Evolutionary conservation across 495 filamentous ascomycete species (phyloP).

Genomic region (Apiosordaria backusii): DNA sequence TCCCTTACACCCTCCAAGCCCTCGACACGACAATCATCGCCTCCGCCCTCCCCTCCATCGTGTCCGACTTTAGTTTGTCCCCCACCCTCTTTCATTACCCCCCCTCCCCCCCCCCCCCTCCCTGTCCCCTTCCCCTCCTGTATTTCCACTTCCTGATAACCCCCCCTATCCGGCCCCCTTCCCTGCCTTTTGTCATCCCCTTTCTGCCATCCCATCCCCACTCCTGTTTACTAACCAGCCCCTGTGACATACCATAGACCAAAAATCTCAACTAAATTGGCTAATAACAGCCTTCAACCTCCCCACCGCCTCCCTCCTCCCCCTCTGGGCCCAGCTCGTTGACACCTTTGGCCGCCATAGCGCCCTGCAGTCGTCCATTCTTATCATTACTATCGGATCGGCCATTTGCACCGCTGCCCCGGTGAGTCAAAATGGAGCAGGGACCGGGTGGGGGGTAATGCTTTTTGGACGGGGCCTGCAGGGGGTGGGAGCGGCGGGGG

Average conservation of each 20-base stretch:
- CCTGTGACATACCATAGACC: too few species aligned
- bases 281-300: constrained; percentile 61
- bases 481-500: constrained; percentile 52
- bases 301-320: constrained; percentile 58
- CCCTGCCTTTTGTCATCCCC: too few species aligned
- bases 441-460: constrained; percentile 48
- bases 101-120: too few species aligned
- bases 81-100: constrained; percentile 1
- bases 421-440: too few species aligned
- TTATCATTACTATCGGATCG: constrained; percentile 24
- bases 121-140: too few species aligned
- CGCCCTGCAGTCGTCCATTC: constrained; percentile 19
- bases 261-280: constrained; percentile 58
- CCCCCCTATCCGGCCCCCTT: too few species aligned
- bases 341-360: constrained; percentile 54
- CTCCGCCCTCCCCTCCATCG: constrained; percentile 56
- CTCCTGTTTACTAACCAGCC: not conserved
- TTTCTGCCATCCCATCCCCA: not conserved
- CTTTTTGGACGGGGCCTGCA: constrained; percentile 57
- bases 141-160: too few species aligned
- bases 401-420: constrained; percentile 46
- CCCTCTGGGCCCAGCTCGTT: constrained; percentile 57
- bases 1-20: constrained; percentile 50
- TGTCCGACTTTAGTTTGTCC: constrained; percentile 53
- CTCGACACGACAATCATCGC: constrained; percentile 60